Evolutionary conservation across 2,329 filamentous ascomycete species (phyloP).

Genomic region (Aspergillus sp.): DNA sequence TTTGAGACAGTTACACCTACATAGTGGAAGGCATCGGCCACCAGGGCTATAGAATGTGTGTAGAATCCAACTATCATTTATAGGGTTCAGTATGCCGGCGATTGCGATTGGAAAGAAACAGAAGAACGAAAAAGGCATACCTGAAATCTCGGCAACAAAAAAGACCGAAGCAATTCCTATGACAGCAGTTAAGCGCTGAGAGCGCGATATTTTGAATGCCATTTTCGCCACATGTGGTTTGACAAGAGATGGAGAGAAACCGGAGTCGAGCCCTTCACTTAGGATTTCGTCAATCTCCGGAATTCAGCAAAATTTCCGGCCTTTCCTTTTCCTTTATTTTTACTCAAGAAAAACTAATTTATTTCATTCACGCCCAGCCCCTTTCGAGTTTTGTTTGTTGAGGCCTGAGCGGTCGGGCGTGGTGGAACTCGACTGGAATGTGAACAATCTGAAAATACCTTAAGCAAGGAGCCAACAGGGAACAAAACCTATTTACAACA

Average conservation of each 20-base stretch:
- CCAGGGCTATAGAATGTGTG: slow-evolving; percentile 68
- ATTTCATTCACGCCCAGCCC: neutral
- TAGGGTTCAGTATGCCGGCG: neutral
- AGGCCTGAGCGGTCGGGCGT: neutral
- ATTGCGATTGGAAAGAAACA: neutral
- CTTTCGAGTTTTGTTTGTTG: slow-evolving; percentile 1
- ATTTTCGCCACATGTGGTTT: slow-evolving; percentile 12
- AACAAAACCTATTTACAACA: neutral
- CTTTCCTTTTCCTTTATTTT: neutral
- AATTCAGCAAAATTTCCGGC: neutral
- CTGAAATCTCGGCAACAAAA: slow-evolving; percentile 33
- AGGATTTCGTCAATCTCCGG: neutral
- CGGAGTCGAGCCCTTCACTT: neutral
- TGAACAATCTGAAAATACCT: neutral
- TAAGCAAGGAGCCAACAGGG: neutral
- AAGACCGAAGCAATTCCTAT: slow-evolving; percentile 33
- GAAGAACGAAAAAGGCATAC: slow-evolving; percentile 14
- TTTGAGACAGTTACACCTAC: slow-evolving; percentile 44
- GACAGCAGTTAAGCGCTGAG: slow-evolving; percentile 29
- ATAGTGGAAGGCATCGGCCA: slow-evolving; percentile 79
- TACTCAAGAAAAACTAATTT: neutral
- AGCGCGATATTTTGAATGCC: slow-evolving; percentile 27
- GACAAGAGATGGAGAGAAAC: neutral
- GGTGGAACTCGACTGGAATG: slow-evolving; percentile 18
- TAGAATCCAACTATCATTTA: slow-evolving; percentile 61